Percentiles rank a stretch among this genome's conserved stretches.
These are phyloP conservation scores for Trichoderma arundinaceum DNA, from an alignment of 2,329 filamentous ascomycete genomes.

Conservation along the genomic window DNA sequence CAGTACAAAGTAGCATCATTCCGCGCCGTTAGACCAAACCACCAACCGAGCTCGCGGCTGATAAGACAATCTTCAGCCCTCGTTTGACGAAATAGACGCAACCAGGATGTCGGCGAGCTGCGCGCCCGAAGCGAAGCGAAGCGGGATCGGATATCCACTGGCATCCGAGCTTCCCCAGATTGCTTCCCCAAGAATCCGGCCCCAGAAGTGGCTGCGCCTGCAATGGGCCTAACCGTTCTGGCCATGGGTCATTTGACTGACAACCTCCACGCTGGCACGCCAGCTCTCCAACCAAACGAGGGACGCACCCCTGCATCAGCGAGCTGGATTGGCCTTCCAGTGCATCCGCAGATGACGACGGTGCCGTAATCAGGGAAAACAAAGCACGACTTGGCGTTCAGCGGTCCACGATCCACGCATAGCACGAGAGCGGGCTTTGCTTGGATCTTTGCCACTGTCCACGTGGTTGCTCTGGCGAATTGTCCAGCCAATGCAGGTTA, in stretches of 20 bases:
- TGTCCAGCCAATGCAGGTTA: slow-evolving; percentile 5
- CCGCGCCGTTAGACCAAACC: slow-evolving; percentile 10
- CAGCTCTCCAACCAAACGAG: neutral
- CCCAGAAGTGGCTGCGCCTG: slow-evolving; percentile 11
- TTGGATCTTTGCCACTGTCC: neutral
- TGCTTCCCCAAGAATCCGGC: neutral
- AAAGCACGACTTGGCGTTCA: no score
- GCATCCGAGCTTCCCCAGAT: slow-evolving; percentile 20
- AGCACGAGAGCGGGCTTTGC: neutral
- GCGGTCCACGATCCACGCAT: no score
- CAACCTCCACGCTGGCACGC: neutral
- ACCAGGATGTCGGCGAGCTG: slow-evolving; percentile 25
- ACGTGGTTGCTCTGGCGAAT: slow-evolving; percentile 1
- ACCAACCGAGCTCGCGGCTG: neutral
- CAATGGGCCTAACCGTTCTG: slow-evolving; percentile 3
- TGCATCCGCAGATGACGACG: slow-evolving; percentile 19
- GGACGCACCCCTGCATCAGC: slow-evolving; percentile 19
- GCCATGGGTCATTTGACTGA: slow-evolving; percentile 21
- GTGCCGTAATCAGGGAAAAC: neutral
- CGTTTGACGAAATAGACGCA: neutral
- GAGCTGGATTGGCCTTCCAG: slow-evolving; percentile 1
- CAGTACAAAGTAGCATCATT: neutral
- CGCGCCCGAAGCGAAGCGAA: neutral
- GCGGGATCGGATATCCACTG: neutral
- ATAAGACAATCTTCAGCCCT: slow-evolving; percentile 2